A percentile compares a stretch with the other conserved stretches of the same genome.
Conservation (phyloP, 805 yeast genomes). For the Hanseniaspora nectarophila region DNA sequence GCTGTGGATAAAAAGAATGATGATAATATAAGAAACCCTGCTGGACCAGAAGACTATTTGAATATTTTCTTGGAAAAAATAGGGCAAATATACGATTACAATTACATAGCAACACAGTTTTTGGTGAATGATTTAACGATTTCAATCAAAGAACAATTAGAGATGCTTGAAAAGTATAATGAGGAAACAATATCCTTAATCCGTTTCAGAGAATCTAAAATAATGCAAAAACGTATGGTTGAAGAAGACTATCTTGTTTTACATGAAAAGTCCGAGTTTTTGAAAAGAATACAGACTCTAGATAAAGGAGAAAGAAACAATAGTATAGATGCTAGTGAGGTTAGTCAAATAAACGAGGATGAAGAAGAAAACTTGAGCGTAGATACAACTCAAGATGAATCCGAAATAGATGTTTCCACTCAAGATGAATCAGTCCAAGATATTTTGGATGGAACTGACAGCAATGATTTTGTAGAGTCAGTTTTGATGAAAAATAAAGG, state of each 20-base stretch:
- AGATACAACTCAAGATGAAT: not conserved
- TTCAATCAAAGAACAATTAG: constrained; percentile 30
- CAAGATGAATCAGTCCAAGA: constrained; percentile 25
- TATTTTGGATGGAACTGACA: constrained; percentile 16
- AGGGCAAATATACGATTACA: constrained; percentile 76
- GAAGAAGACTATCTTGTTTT: constrained; percentile 26
- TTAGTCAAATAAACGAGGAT: constrained; percentile 20
- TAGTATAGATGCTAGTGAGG: not conserved
- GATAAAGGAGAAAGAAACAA: constrained; percentile 31
- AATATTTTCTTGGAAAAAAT: constrained; percentile 56
- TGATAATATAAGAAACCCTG: constrained; percentile 28
- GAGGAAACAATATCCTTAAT: constrained; percentile 34
- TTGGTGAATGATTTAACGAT: constrained; percentile 24
- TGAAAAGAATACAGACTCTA: constrained; percentile 27
- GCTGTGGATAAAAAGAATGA: not conserved
- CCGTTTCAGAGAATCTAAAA: constrained; percentile 48
- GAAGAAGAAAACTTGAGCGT: constrained; percentile 18
- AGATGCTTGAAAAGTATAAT: constrained; percentile 31
- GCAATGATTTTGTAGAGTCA: constrained; percentile 7
- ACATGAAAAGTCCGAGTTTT: constrained; percentile 26
- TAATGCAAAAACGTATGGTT: constrained; percentile 37
- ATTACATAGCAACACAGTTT: constrained; percentile 41
- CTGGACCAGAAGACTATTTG: constrained; percentile 37
- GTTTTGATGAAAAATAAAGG: constrained; percentile 8
- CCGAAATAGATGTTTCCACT: constrained; percentile 4